Evolutionary conservation across 73 alveolate species (phyloP), one percentile per base, ranked within the genome.

Genomic region (Blepharisma stoltei): DNA sequence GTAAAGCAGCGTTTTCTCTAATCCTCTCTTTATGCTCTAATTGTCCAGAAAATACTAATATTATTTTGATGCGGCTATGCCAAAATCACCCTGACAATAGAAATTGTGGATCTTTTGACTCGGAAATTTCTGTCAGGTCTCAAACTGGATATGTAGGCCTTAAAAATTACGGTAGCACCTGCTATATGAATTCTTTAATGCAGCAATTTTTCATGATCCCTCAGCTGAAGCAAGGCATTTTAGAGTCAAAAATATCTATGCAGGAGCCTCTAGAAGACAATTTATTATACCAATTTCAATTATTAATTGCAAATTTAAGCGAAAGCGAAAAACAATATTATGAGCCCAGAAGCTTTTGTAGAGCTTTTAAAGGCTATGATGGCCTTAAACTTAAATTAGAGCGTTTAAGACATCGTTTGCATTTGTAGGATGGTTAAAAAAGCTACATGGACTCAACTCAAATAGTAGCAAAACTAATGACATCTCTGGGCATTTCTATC

Each of bases 191-290:
- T 78, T 85, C 98, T 32, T 76, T 94, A 43, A 83, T 96, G 46
- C 93, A 96, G 76, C 93, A 96, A 85, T 91, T 96, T 54, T 96
- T 81, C 83, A 96, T 95, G 97, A 85, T 93, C 27, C 96, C 95
- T 8, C 88, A 93, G 53, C 86, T 92, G 46, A 77, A 95, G 21
- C 49, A 92, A 9, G 94, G 96, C 46, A 81, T 94, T 67, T 81
- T 88, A 21, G 54, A 80, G 11, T 81, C 91, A 20, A 69, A 79
- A 54, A 81, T 92, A 18, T 76, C 67, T 20, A 78, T 77, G 18
- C 32, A 69, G 7, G 78, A 79, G 6, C 67, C 54, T 27, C 67
- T 83, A 20, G 89, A 83, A 54, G 78, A 87, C 48, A 92, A 86
- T 49, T 88, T 95, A 27, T 81, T 93, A 44, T 93, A 85, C 83